Evolutionary conservation across 306 rosid genomes (phyloP), one percentile per base, ranked within the genome.

Genomic region (Glycine soja): DNA sequence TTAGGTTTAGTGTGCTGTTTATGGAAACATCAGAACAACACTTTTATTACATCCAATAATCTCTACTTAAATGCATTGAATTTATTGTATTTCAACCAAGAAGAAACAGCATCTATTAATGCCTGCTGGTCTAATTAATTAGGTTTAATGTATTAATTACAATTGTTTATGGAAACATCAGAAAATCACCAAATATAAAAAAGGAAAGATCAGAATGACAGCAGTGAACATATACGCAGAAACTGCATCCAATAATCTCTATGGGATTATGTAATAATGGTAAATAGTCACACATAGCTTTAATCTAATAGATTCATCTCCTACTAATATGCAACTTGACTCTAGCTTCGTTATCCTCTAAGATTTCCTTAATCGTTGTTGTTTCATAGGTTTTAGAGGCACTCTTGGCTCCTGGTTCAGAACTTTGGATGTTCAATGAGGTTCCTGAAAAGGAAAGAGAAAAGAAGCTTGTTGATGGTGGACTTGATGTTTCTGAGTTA

Each of bases 381-480:
- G 34, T 83, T 75, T 84, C 65, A 68, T 85, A 95, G 98, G 99
- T 95, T 88, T 88, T 95, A 50, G 99, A 95, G 89, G 94, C 99
- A 77, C 88, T 91, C 78, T 84, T 95, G 86, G 97, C 99, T 75
- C 90, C 91, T 70, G 94, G 91, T 64, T 95, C 99, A 34, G 97
- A 95, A 86, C 94, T 95, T 78, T 93, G 99, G 99, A 93, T 95
- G 99, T 95, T 92, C 84, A 95, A 95, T 70, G 99, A 95, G 83
- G 99, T 95, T 85, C 97, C 90, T 61, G 95, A 86, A 86, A 83
- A 58, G 58, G 94, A 91, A 84, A 90, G 99, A 84, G 97, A 95
- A 84, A 89, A 18, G 85, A 95, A 95, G 84, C 99, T 95, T 71
- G 87, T 84, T 68, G 97, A 92, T 83, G 99, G 99, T 56, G 99